Conservation (phyloP, 768 basidiomycete genomes). For the Piloderma croceum region DNA sequence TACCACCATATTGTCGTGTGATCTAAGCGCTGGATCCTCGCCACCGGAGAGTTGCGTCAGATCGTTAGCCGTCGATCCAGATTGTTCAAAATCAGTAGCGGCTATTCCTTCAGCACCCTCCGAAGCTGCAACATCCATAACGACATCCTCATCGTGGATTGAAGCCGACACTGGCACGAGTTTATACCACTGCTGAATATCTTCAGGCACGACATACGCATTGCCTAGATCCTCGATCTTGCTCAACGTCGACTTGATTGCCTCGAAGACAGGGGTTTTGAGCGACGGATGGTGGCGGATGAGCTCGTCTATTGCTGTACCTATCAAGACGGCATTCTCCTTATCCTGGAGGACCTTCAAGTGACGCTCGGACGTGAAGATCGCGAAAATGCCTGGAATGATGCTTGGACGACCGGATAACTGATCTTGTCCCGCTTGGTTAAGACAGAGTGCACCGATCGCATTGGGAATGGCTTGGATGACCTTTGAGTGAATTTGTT, state of each 20-base stretch:
- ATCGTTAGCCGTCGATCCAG: conserved; percentile 9
- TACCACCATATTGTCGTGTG: conserved; percentile 72
- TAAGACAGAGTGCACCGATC: conserved; percentile 92
- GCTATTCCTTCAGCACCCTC: conserved; percentile 14
- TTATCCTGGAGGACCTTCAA: conserved; percentile 84
- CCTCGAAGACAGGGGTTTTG: conserved; percentile 73
- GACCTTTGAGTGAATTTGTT: conserved; percentile 44
- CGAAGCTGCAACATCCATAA: conserved; percentile 35
- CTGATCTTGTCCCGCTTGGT: conserved; percentile 81
- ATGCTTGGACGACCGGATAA: conserved; percentile 72
- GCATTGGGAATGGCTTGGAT: conserved; percentile 92
- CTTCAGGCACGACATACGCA: conserved; percentile 47
- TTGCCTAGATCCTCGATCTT: conserved; percentile 73
- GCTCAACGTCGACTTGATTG: conserved; percentile 62
- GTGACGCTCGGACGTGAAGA: conserved; percentile 82
- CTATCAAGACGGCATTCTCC: conserved; percentile 86
- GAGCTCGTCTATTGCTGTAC: conserved; percentile 89
- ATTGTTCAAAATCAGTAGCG: conserved; percentile 14
- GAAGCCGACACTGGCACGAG: conserved; percentile 31
- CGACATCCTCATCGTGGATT: conserved; percentile 28
- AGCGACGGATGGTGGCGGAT: conserved; percentile 92
- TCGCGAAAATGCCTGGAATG: conserved; percentile 77
- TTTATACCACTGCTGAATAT: conserved; percentile 63
- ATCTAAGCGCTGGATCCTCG: conserved; percentile 36
- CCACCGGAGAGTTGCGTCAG: conserved; percentile 16